phyloP scores from a whole-genome alignment of 2,329 filamentous ascomycete species.

The Hypoxylon sp. region DNA sequence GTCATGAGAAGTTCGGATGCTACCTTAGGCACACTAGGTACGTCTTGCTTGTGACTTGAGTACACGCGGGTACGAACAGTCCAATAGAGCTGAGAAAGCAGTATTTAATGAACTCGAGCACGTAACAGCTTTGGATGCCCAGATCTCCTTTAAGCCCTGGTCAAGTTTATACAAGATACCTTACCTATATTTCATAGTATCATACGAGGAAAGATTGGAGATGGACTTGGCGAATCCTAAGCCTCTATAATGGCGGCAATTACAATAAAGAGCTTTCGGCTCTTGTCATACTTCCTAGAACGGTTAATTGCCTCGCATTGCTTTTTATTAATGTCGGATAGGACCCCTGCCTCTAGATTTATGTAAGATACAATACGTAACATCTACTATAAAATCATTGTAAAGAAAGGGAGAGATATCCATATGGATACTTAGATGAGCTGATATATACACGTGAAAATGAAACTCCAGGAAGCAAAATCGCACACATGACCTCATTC shows the following conservation, averaged over 20 bases:
- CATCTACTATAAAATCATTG: background rate
- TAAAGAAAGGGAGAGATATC: background rate
- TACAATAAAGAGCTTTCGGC: slow-evolving; percentile 11
- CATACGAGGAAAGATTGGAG: background rate
- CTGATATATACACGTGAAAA: slow-evolving; percentile 28
- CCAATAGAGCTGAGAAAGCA: background rate
- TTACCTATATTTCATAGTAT: background rate
- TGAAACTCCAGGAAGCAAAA: slow-evolving; percentile 19
- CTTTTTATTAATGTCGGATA: slow-evolving; percentile 4
- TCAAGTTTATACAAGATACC: background rate
- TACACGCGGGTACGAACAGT: background rate
- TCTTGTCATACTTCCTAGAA: slow-evolving; percentile 9
- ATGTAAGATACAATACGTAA: background rate
- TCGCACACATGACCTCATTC: slow-evolving; percentile 49
- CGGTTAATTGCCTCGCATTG: slow-evolving; percentile 13
- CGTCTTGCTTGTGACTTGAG: slow-evolving; percentile 12
- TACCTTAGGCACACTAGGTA: background rate
- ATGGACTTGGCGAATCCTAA: background rate
- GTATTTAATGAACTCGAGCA: background rate
- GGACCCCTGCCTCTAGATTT: background rate
- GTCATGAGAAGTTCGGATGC: slow-evolving; percentile 7
- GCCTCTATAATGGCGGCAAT: background rate
- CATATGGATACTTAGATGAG: background rate
- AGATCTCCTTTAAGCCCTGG: background rate
- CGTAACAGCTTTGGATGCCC: background rate